A percentile compares a stretch with the other conserved stretches of the same genome.
phyloP scores from a whole-genome alignment of 768 basidiomycete genomes.

The Russula dissimulans region DNA sequence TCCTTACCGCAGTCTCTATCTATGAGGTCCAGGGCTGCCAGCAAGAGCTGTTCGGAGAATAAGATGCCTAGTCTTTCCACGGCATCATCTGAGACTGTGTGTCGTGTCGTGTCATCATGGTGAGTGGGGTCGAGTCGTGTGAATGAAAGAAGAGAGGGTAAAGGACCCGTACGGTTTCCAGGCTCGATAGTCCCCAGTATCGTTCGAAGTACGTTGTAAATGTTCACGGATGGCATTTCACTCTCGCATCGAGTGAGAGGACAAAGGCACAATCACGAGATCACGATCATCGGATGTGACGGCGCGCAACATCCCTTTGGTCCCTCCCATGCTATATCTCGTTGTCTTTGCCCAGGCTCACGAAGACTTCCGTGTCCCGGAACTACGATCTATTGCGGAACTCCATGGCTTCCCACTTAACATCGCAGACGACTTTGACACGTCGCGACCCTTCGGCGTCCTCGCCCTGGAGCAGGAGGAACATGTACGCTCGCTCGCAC shows the following conservation, averaged over 20 bases:
- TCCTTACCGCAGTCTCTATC: slow-evolving; percentile 57
- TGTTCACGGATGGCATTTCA: background rate
- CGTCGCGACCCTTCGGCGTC: slow-evolving; percentile 64
- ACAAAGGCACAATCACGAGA: too few relatives aligned
- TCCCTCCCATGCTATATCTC: slow-evolving; percentile 33
- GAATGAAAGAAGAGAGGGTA: background rate
- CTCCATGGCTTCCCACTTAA: slow-evolving; percentile 55
- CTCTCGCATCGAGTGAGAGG: too few relatives aligned
- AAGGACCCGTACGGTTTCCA: slow-evolving; percentile 14
- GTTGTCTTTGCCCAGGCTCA: slow-evolving; percentile 77
- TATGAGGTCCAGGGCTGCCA: slow-evolving; percentile 70
- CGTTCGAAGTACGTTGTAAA: slow-evolving; percentile 8
- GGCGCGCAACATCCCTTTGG: too few relatives aligned
- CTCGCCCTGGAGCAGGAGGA: slow-evolving; percentile 59
- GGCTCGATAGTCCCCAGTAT: slow-evolving; percentile 25
- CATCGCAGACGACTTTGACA: slow-evolving; percentile 38
- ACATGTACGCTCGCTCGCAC: slow-evolving; percentile 63
- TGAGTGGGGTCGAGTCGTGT: background rate
- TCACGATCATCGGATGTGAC: too few relatives aligned
- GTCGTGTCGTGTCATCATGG: too few relatives aligned
- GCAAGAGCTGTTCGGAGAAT: slow-evolving; percentile 52
- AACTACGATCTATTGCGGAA: slow-evolving; percentile 69
- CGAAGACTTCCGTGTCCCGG: slow-evolving; percentile 75
- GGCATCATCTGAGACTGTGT: slow-evolving; percentile 40
- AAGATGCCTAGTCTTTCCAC: slow-evolving; percentile 47